A percentile compares a stretch with the other conserved stretches of the same genome.
Evolutionary conservation across 768 basidiomycete genomes (phyloP).

Genomic region (Trametes cingulata): DNA sequence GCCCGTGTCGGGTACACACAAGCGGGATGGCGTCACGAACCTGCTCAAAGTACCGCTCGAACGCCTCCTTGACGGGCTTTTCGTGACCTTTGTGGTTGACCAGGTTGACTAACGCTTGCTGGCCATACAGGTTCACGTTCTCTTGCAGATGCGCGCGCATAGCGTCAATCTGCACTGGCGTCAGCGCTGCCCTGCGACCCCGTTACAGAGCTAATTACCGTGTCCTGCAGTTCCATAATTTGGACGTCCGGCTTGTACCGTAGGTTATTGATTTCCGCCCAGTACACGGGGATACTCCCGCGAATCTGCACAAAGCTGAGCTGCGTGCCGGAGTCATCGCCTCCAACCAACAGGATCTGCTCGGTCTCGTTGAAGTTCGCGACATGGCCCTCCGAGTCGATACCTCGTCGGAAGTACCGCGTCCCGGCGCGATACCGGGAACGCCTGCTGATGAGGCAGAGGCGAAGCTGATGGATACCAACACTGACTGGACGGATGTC

Average conservation of each 20-base stretch:
- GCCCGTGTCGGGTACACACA: background rate
- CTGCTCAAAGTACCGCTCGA: conserved; percentile 73
- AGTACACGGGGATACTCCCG: conserved; percentile 92
- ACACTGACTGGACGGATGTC: conserved; percentile 76
- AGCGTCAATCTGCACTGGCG: conserved; percentile 57
- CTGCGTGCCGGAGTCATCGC: conserved; percentile 48
- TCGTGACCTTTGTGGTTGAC: conserved; percentile 95
- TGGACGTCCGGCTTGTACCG: conserved; percentile 96
- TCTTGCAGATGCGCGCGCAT: conserved; percentile 74
- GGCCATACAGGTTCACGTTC: conserved; percentile 73
- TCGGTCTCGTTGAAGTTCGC: conserved; percentile 99
- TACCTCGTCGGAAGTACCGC: conserved; percentile 93
- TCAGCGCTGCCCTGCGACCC: conserved; percentile 4
- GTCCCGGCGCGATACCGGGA: conserved; percentile 95
- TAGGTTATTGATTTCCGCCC: conserved; percentile 95
- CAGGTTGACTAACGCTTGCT: conserved; percentile 81
- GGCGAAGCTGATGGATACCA: conserved; percentile 75
- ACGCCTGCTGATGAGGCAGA: conserved; percentile 90
- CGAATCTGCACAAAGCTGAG: conserved; percentile 92
- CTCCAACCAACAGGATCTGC: conserved; percentile 83
- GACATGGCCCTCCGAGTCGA: conserved; percentile 86
- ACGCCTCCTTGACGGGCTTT: conserved; percentile 92
- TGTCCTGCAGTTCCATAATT: conserved; percentile 89
- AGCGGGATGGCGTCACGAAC: conserved; percentile 33
- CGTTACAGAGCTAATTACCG: conserved; percentile 47